phyloP scores from a whole-genome alignment of 495 filamentous ascomycete genomes.

The Hypoxylon perforatum region DNA sequence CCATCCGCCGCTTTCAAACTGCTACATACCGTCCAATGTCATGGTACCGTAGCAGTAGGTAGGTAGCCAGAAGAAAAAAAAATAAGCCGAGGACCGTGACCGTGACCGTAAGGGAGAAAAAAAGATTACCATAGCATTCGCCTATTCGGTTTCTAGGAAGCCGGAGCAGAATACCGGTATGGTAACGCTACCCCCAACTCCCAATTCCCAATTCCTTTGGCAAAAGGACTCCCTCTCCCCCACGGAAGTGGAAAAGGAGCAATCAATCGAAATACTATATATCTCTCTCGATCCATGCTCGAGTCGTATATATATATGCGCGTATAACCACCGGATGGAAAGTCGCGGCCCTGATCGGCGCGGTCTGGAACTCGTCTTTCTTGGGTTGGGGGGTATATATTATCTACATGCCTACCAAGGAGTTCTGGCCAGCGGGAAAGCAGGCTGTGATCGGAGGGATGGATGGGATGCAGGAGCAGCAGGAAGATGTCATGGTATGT shows the following conservation, averaged over 20 bases:
- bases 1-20: constrained; percentile 2
- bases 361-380: constrained; percentile 14
- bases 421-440: too few relatives aligned
- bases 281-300: constrained; percentile 6
- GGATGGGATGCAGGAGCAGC: too few relatives aligned
- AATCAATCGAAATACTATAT: constrained; percentile 25
- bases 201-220: background rate
- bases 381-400: constrained; percentile 2
- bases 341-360: constrained; percentile 24
- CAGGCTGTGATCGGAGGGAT: too few relatives aligned
- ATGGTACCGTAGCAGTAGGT: constrained; percentile 16
- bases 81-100: too few relatives aligned
- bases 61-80: constrained; percentile 6
- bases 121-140: constrained; percentile 2
- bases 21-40: background rate
- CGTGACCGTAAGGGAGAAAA: too few relatives aligned
- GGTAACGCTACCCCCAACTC: background rate
- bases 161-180: constrained; percentile 21
- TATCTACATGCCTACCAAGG: background rate
- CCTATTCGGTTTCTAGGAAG: constrained; percentile 30
- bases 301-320: constrained; percentile 11
- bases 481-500: too few relatives aligned
- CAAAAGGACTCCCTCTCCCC: constrained; percentile 12
- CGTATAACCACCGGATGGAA: constrained; percentile 15
- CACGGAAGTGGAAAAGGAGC: constrained; percentile 27